Conservation (phyloP, 2,329 filamentous ascomycete species). For the Chrysosporium keratinophilum region DNA sequence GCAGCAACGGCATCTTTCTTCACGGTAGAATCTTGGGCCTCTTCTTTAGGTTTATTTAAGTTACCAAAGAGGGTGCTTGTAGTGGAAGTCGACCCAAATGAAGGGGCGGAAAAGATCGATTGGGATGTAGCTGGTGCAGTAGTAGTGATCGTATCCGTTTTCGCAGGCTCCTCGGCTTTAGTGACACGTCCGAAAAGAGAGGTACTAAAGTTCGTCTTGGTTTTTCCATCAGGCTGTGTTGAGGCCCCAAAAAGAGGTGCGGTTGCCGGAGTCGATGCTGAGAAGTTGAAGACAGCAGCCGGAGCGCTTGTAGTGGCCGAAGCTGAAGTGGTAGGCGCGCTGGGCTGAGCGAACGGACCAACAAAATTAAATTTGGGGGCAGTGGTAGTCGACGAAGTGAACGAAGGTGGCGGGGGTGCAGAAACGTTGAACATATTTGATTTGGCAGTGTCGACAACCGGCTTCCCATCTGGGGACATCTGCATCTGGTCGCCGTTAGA, state of each 20-base stretch:
- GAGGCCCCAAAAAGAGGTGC: background rate
- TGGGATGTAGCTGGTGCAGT: background rate
- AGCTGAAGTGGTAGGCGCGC: background rate
- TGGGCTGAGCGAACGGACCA: background rate
- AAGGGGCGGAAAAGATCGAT: constrained; percentile 5
- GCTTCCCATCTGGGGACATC: constrained; percentile 26
- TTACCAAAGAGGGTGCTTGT: constrained; percentile 6
- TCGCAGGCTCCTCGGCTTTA: constrained; percentile 3
- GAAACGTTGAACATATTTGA: constrained; percentile 20
- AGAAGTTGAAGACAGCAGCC: constrained; percentile 2
- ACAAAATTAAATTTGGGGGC: constrained; percentile 2
- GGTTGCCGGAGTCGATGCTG: background rate
- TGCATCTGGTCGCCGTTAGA: constrained; percentile 25
- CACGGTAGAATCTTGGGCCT: background rate
- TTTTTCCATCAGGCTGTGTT: background rate
- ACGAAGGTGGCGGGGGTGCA: constrained; percentile 16
- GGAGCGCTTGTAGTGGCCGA: constrained; percentile 3
- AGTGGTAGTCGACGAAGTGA: constrained; percentile 16
- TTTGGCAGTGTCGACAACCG: constrained; percentile 16
- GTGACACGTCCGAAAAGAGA: constrained; percentile 12
- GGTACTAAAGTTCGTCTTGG: background rate
- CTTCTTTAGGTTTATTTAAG: constrained; percentile 8
- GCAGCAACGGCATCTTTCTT: background rate
- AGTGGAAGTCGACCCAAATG: background rate
- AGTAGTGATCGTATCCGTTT: background rate